Base-by-base conservation (phyloP, 257 asterid species). In the Petrea volubilis region DNA sequence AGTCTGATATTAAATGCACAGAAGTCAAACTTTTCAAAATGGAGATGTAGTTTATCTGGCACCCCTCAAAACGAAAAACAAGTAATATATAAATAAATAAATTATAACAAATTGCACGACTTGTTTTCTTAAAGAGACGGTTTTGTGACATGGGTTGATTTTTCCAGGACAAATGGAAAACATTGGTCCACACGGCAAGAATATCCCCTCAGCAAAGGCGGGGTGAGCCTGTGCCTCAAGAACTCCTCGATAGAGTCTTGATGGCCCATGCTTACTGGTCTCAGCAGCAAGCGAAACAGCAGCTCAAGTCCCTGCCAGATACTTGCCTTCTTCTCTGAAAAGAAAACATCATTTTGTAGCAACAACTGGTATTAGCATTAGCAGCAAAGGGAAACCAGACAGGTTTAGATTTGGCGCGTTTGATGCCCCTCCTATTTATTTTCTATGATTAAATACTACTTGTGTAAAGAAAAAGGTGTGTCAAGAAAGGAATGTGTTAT, bases 201-300 rank as follows among this genome's bases (percentile, higher is more conserved):
- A 95, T 95, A 62, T 90, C 98, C 27, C 99, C 99, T 38, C 99
- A 92, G 73, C 99, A 95, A 60, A 84, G 99, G 75, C 83, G 99
- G 65, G 99, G 98, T 0, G 97, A 95, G 78, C 99, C 99, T 0
- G 98, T 92, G 67, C 98, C 99, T 1, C 99, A 95, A 68, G 99
- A 90, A 80, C 97, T 95, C 13, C 84, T 92, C 47, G 97, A 95
- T 64, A 73, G 99, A 58, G 99, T 95, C 23, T 69, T 95, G 74
- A 76, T 91, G 8, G 98, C 99, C 1, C 98, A 95, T 52, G 94
- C 99, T 40, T 88, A 86, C 85, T 95, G 99, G 98, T 84, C 98
- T 1, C 99, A 87, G 79, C 99, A 92, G 77, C 95, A 89, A 73
- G 87, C 90, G 29, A 93, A 85, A 68, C 96, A 92, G 50, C 97